These are phyloP conservation scores for Suillus americanus DNA, from an alignment of 768 basidiomycete species.

Conservation along the genomic window DNA sequence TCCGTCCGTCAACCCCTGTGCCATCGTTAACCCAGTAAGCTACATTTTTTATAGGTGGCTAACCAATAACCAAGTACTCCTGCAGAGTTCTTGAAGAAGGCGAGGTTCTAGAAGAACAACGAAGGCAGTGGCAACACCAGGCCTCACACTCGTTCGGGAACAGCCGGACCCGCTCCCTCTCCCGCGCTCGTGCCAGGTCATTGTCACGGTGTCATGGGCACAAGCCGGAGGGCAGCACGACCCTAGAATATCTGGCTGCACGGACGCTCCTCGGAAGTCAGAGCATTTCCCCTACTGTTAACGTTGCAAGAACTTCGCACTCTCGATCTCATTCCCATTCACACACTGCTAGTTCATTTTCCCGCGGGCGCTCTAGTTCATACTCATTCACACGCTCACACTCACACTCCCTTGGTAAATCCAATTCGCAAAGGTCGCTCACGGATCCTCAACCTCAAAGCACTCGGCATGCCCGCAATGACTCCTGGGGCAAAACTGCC, in stretches of 20 bases:
- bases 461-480: conserved; percentile 34
- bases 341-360: conserved; percentile 16
- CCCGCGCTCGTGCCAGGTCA: conserved; percentile 33
- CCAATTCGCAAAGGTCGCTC: conserved; percentile 33
- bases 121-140: conserved; percentile 64
- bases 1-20: conserved; percentile 56
- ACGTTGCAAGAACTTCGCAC: conserved; percentile 21
- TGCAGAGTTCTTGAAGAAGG: conserved; percentile 69
- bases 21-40: conserved; percentile 53
- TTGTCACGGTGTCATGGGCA: conserved; percentile 21
- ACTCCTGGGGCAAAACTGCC: conserved; percentile 39
- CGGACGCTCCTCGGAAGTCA: conserved; percentile 69
- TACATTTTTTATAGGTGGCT: background rate
- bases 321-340: conserved; percentile 31
- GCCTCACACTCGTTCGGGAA: conserved; percentile 67
- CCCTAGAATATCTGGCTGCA: conserved; percentile 62
- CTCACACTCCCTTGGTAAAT: conserved; percentile 36
- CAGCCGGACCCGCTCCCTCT: conserved; percentile 60
- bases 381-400: conserved; percentile 34
- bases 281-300: conserved; percentile 44
- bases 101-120: conserved; percentile 57
- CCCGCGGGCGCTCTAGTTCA: conserved; percentile 20
- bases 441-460: conserved; percentile 14
- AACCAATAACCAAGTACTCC: background rate
- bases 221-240: conserved; percentile 23